These are phyloP conservation scores for Biancaea sappan DNA, from an alignment of 306 rosid genomes.

Conservation along the genomic window DNA sequence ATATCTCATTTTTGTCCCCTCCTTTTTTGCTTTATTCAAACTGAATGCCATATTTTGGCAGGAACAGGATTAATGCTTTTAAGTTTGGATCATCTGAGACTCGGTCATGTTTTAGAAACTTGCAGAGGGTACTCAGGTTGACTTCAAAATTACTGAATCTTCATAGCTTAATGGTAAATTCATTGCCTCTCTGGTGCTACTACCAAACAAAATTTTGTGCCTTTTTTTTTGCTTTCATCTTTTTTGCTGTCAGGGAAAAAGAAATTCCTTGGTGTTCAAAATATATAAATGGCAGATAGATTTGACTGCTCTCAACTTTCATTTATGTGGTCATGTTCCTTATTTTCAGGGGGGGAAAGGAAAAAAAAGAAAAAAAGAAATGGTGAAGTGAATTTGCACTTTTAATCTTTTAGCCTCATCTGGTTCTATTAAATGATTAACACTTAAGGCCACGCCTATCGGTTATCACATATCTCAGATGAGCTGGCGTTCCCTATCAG, in stretches of 20 bases:
- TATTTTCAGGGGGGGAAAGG: too few relatives aligned
- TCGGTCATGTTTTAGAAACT: slow-evolving; percentile 26
- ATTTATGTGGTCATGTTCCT: slow-evolving; percentile 23
- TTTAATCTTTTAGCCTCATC: slow-evolving; percentile 21
- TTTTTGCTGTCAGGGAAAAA: slow-evolving; percentile 15
- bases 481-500: neutral
- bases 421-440: slow-evolving; percentile 4
- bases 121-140: slow-evolving; percentile 43
- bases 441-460: neutral
- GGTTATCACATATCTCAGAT: neutral
- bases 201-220: slow-evolving; percentile 14
- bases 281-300: slow-evolving; percentile 31
- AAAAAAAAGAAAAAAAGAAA: too few relatives aligned
- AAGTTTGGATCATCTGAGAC: slow-evolving; percentile 13
- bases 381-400: neutral
- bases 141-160: slow-evolving; percentile 36
- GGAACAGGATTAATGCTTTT: slow-evolving; percentile 46
- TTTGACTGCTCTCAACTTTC: slow-evolving; percentile 36
- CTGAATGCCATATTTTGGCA: slow-evolving; percentile 35
- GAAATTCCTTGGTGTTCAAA: slow-evolving; percentile 27
- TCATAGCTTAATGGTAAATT: slow-evolving; percentile 38
- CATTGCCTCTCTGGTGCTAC: slow-evolving; percentile 43
- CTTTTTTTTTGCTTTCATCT: neutral
- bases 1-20: neutral
- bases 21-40: neutral